Evolutionary conservation across 768 basidiomycete species (phyloP).

Genomic region (Termitomyces sp.): DNA sequence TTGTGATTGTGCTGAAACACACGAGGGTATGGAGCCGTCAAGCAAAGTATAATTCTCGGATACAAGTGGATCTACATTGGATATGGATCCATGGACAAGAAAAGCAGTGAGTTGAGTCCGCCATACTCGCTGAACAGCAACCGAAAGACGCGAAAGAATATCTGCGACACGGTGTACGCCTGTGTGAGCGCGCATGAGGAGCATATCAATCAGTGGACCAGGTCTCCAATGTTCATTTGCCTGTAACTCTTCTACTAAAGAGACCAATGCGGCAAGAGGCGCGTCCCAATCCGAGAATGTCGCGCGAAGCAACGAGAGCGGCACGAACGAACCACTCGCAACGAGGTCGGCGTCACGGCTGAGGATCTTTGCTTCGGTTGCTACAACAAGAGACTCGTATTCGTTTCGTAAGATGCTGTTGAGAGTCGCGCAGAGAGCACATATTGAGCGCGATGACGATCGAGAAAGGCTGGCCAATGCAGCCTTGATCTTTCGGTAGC

Average conservation of each 20-base stretch:
- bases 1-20: constrained; percentile 63
- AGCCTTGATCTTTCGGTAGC: constrained; percentile 69
- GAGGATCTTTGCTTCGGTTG: constrained; percentile 78
- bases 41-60: constrained; percentile 54
- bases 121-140: constrained; percentile 80
- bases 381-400: constrained; percentile 74
- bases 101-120: constrained; percentile 78
- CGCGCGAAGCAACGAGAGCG: constrained; percentile 78
- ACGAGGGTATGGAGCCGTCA: constrained; percentile 68
- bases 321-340: constrained; percentile 78
- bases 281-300: constrained; percentile 87
- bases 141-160: constrained; percentile 66
- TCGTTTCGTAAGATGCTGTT: constrained; percentile 71
- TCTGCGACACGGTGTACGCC: constrained; percentile 73
- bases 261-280: constrained; percentile 67
- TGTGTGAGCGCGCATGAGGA: constrained; percentile 66
- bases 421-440: constrained; percentile 71
- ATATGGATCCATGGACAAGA: constrained; percentile 71
- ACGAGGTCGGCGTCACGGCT: constrained; percentile 72
- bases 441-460: constrained; percentile 71
- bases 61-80: constrained; percentile 63
- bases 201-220: constrained; percentile 76
- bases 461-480: constrained; percentile 46
- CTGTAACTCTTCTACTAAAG: constrained; percentile 60
- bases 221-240: constrained; percentile 57